Evolutionary conservation across 805 yeast species (phyloP).

Genomic region (Starmerella powellii): DNA sequence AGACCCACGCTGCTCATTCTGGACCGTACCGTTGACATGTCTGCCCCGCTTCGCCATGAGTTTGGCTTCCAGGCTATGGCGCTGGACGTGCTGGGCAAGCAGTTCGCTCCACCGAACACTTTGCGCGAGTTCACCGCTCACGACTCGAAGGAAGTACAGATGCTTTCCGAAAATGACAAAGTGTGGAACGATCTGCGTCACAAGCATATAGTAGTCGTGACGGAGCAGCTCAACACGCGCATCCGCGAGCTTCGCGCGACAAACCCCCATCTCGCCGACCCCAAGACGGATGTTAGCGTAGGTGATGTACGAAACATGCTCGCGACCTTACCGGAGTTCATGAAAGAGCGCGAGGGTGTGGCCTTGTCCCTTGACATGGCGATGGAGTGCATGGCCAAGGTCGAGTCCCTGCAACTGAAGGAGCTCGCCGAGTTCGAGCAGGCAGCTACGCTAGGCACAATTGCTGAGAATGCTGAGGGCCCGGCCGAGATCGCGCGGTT

Average conservation of each 20-base stretch:
- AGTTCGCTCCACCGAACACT: slow-evolving; percentile 7
- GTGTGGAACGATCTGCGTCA: slow-evolving; percentile 66
- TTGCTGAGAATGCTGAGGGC: slow-evolving; percentile 41
- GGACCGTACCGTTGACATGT: slow-evolving; percentile 74
- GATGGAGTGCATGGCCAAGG: slow-evolving; percentile 51
- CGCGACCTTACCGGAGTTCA: slow-evolving; percentile 31
- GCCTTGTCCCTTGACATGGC: slow-evolving; percentile 31
- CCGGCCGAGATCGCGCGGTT: not conserved
- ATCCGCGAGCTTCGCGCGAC: slow-evolving; percentile 55
- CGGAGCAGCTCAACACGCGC: slow-evolving; percentile 45
- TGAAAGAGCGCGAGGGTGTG: slow-evolving; percentile 29
- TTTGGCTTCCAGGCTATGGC: slow-evolving; percentile 88
- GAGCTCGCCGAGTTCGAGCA: slow-evolving; percentile 81
- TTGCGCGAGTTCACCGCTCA: slow-evolving; percentile 16
- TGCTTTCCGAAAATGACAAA: slow-evolving; percentile 48
- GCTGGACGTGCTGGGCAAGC: slow-evolving; percentile 44
- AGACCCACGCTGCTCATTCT: slow-evolving; percentile 62
- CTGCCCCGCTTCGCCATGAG: slow-evolving; percentile 78
- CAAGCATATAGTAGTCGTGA: slow-evolving; percentile 62
- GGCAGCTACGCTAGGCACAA: slow-evolving; percentile 59
- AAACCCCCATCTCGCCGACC: slow-evolving; percentile 64
- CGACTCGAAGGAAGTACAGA: slow-evolving; percentile 28
- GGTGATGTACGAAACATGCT: slow-evolving; percentile 66
- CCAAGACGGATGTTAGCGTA: slow-evolving; percentile 50
- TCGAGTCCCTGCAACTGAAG: slow-evolving; percentile 47